A percentile compares a stretch with the other conserved stretches of the same genome.
Evolutionary conservation across 73 alveolate species (phyloP).

Genomic region (Paramecium biaurelia): DNA sequence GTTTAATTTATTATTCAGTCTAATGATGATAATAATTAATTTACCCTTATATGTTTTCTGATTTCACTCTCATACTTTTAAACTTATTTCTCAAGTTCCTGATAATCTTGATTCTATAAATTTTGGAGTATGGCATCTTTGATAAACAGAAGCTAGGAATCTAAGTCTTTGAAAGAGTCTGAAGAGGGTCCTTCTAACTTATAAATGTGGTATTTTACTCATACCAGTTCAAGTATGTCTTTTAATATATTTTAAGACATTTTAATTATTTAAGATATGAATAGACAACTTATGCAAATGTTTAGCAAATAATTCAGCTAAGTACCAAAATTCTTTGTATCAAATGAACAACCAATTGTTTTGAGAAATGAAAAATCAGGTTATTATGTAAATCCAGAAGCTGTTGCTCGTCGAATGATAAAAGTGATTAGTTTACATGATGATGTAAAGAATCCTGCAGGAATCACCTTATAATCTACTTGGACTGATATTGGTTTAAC

Average conservation of each 20-base stretch:
- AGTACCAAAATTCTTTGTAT: neutral
- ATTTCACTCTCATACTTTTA: conserved; percentile 8
- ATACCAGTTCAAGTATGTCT: neutral
- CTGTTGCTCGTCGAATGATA: conserved; percentile 73
- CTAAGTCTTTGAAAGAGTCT: neutral
- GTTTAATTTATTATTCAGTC: neutral
- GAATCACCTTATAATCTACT: conserved; percentile 70
- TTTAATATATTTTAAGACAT: neutral
- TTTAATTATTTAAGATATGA: neutral
- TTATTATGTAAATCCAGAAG: conserved; percentile 78
- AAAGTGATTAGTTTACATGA: conserved; percentile 78
- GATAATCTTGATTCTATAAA: neutral
- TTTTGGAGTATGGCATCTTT: neutral
- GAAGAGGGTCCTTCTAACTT: neutral
- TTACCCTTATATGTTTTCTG: neutral
- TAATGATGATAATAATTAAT: neutral
- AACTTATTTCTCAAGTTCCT: neutral
- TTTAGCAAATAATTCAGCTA: neutral
- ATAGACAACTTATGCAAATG: neutral
- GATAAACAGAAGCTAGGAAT: neutral
- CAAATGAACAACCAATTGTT: neutral
- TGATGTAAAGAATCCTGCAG: conserved; percentile 73
- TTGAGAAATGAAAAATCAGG: conserved; percentile 71
- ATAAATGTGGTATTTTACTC: neutral
- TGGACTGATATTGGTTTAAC: conserved; percentile 73